Base-by-base conservation (phyloP, 495 filamentous ascomycete species). In the Pyrenopolyporus hunteri region DNA sequence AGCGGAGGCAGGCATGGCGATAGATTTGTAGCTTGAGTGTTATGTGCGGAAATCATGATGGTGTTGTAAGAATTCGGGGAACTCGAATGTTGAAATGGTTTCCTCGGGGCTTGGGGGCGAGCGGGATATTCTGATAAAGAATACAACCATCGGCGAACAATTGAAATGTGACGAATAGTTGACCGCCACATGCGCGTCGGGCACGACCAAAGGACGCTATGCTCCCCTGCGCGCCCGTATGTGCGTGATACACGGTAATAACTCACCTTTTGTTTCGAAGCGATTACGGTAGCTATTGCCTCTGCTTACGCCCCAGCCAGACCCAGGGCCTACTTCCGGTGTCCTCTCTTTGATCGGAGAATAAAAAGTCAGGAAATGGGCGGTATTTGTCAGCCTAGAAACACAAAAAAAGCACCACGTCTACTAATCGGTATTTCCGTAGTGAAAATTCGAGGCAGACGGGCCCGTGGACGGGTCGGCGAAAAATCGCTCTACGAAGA, bases 141-240 rank as follows among this genome's bases (percentile, higher is more conserved):
- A 9, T 35, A 44, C n/a, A 16, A 42, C 36, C 29, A 25, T 44
- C 33, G 36, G 17, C 32, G 33, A 16, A 33, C 26, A 49, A 43
- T 39, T 47, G 36, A 14, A 14, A 17, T 11, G 16, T 23, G 43
- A 44, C 61, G 54, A 59, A 55, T 59, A 9, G 28, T 2, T 54
- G 55, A 20, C 33, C 42, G 61, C 61, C 61, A 64, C 55, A 59
- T 59, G 17, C 32, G 14, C 45, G 14, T 59, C 22, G 36, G 55
- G 55, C 36, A 59, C 19, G 54, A 57, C 33, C 45, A 35, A 17
- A 58, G 37, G 50, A 22, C 26, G 55, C 45, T 36, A 53, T 55
- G 6, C 16, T 22, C 23, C 9, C 23, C 20, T 13, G 31, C 31
- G 13, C 19, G 37, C 16, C 9, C 37, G 37, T 19, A 4, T 16